phyloP scores from a whole-genome alignment of 164 flowering plant species.

The Magnolia officinalis region DNA sequence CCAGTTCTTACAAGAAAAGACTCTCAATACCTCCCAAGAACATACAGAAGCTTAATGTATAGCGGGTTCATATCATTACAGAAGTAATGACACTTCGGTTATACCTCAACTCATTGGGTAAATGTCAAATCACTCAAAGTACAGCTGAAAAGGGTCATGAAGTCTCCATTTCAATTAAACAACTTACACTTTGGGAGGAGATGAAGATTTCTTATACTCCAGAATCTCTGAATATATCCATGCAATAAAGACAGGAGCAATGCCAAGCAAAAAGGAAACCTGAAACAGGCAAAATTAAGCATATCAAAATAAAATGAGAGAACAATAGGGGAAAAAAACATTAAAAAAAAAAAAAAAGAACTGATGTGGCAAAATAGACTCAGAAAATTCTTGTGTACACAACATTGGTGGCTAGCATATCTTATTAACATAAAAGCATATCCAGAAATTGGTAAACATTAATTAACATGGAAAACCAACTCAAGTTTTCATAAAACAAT shows the following conservation, averaged over 20 bases:
- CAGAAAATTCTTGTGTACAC: not conserved
- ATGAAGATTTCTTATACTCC: conserved; percentile 56
- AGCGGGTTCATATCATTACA: no score
- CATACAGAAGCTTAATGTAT: no score
- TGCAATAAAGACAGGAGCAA: conserved; percentile 69
- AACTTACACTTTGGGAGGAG: conserved; percentile 77
- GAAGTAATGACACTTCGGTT: no score
- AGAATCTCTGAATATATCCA: conserved; percentile 89
- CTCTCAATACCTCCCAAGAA: no score
- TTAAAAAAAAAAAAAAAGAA: not conserved
- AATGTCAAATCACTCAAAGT: no score
- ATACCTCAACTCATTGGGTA: no score
- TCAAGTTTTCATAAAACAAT: not conserved
- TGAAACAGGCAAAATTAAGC: conserved; percentile 17
- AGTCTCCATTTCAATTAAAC: no score
- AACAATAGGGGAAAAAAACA: not conserved
- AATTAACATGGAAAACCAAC: not conserved
- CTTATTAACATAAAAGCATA: no score
- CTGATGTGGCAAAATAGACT: not conserved
- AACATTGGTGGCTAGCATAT: no score
- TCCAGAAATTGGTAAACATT: not conserved
- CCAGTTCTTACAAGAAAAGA: no score
- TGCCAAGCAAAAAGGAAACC: conserved; percentile 88
- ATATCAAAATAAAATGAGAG: not conserved
- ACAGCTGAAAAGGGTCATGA: not conserved